Evolutionary conservation across 2,329 filamentous ascomycete genomes (phyloP), one percentile per base, ranked within the genome.

Genomic region (Aspergillus brasiliensis): DNA sequence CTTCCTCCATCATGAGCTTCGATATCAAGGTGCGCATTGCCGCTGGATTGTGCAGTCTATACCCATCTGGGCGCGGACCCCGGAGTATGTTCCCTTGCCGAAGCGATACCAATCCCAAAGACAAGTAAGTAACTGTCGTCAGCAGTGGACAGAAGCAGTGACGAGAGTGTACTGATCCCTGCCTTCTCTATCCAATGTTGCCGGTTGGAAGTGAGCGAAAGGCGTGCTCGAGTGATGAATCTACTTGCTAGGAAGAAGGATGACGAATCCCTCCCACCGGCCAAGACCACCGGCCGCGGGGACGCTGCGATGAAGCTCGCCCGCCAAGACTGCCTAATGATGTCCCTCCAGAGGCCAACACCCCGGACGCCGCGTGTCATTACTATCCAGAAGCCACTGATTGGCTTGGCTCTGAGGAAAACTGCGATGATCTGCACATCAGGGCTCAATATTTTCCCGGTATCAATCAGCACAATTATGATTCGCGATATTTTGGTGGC

Each of bases 221-320:
- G n/a, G 21, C 17, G 13, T 42, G 40, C 21, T 13, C n/a, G 15
- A 23, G 25, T 19, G 51, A 44, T 54, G 51, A 23, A 52, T 40
- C 19, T 27, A 54, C 15, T 54, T 25, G 37, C 13, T 23, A n/a
- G 10, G 13, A 46, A 13, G 40, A 8, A 27, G 13, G 52, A 46
- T 55, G 52, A 55, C 52, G 52, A 55, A 23, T 55, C 25, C 52
- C 38, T 54, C 37, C 37, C 21, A 13, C 52, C 23, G 25, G 37
- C 51, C 51, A 54, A 54, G 51, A 54, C 51, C 23, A n/a, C 5
- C 19, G 28, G 31, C 31, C 34, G 51, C 23, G 51, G 51, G 37
- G 40, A 34, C 52, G 38, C 38, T 42, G 52, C 52, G 42, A 55
- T 46, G 52, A 55, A 44, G 52, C 52, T 55, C 38, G 40, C 38